Evolutionary conservation across 192 early-diverging fungal species (phyloP).

Genomic region (Backusella sp.): DNA sequence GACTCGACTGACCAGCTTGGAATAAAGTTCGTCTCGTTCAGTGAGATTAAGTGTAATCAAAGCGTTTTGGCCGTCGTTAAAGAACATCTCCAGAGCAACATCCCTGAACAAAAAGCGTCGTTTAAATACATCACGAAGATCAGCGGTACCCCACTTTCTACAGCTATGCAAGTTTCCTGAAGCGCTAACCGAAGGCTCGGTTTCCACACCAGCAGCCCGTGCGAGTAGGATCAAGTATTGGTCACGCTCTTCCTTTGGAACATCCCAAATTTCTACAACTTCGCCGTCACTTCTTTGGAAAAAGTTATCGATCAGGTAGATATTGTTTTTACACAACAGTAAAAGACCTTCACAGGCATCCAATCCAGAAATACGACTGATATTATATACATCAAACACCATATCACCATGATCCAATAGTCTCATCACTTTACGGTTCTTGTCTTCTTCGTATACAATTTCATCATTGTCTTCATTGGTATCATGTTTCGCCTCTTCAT

Average conservation of each 20-base stretch:
- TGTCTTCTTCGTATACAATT: conserved; percentile 60
- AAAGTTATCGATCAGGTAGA: conserved; percentile 75
- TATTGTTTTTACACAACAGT: conserved; percentile 65
- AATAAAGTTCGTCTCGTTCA: conserved; percentile 68
- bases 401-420: conserved; percentile 67
- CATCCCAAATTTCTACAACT: conserved; percentile 71
- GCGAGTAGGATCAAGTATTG: conserved; percentile 57
- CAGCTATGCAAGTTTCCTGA: conserved; percentile 49
- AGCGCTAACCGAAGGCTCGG: conserved; percentile 31
- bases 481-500: conserved; percentile 13
- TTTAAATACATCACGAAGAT: conserved; percentile 66
- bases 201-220: conserved; percentile 43
- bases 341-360: conserved; percentile 71
- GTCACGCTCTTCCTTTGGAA: conserved; percentile 59
- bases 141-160: conserved; percentile 52
- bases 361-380: conserved; percentile 62
- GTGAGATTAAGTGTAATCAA: conserved; percentile 68
- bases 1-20: conserved; percentile 53
- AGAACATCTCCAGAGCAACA: conserved; percentile 80
- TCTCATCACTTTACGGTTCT: conserved; percentile 69
- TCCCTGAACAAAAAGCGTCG: conserved; percentile 64
- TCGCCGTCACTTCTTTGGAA: conserved; percentile 61
- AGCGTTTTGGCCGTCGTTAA: conserved; percentile 69
- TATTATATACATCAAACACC: conserved; percentile 70
- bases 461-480: conserved; percentile 47